Conservation (phyloP, 2,329 filamentous ascomycete genomes). For the Botrytis squamosa region DNA sequence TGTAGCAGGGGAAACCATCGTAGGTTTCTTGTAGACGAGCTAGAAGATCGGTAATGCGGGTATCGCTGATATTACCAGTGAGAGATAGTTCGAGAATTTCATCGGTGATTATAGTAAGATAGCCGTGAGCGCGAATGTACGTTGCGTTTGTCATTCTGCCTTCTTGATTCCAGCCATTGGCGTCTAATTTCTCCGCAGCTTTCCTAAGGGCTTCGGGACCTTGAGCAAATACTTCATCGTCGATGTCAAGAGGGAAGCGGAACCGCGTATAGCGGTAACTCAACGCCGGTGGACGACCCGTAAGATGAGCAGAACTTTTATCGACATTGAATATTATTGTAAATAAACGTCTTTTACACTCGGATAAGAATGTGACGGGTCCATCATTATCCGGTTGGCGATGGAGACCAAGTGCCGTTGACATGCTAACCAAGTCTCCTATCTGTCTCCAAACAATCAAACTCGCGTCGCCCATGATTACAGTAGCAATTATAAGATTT, state of each 20-base stretch:
- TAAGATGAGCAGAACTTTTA: slow-evolving; percentile 52
- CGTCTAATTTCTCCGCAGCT: slow-evolving; percentile 45
- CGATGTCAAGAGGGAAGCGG: slow-evolving; percentile 54
- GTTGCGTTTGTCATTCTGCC: slow-evolving; percentile 47
- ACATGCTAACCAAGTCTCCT: slow-evolving; percentile 41
- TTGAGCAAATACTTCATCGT: slow-evolving; percentile 49
- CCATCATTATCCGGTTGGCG: slow-evolving; percentile 29
- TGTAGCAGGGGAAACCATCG: slow-evolving; percentile 38
- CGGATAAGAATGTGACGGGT: slow-evolving; percentile 38
- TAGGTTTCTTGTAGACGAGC: slow-evolving; percentile 41
- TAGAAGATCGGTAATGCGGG: slow-evolving; percentile 29
- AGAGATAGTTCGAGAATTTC: slow-evolving; percentile 58
- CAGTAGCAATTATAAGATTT: slow-evolving; percentile 41
- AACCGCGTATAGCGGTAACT: slow-evolving; percentile 53
- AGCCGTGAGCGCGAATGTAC: slow-evolving; percentile 46
- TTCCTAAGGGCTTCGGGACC: slow-evolving; percentile 43
- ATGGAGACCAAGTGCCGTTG: slow-evolving; percentile 36
- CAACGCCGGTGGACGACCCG: slow-evolving; percentile 54
- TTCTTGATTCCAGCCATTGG: slow-evolving; percentile 52
- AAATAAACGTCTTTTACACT: slow-evolving; percentile 42
- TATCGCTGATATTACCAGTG: slow-evolving; percentile 28
- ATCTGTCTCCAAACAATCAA: slow-evolving; percentile 43
- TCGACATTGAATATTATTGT: slow-evolving; percentile 46
- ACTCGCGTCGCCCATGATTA: slow-evolving; percentile 45
- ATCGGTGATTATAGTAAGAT: slow-evolving; percentile 53